Evolutionary conservation across 257 asterid species (phyloP), one percentile per base, ranked within the genome.

Genomic region (Capsicum pubescens): DNA sequence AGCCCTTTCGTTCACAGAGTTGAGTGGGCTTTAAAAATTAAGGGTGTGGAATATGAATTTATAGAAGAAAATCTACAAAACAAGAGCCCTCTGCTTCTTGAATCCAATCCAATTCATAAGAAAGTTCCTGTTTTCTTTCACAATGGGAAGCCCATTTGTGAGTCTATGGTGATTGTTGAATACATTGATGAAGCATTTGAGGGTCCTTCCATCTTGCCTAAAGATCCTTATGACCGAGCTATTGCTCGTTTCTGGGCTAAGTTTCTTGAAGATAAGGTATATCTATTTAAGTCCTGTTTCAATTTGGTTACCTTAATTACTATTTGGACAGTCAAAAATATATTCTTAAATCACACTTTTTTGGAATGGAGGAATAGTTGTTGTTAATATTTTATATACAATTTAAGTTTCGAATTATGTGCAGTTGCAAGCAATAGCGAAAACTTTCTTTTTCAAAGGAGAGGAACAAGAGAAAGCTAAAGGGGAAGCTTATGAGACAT

Each of bases 21-120:
- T 74, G 81, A 74, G 0, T 74, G 81, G 61, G 81, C 81, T 74
- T 46, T 74, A 5, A 74, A 74, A 2, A 21, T 52, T 7, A 76
- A 76, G 15, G 81, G 63, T 0, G 1, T 76, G 0, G 1, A 76
- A 14, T 76, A 76, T 76, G 81, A 76, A 52, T 52, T 3, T 0
- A 13, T 52, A 52, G 63, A 76, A 76, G 21, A 76, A 7, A 44
- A 76, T 26, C 2, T 26, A 52, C 7, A 21, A 0, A 76, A 52
- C 9, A 76, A 52, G 26, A 76, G 81, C 9, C 3, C 63, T 52
- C 5, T 76, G 2, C 81, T 76, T 21, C 8, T 76, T 3, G 2
- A 76, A 76, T 52, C 63, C 5, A 76, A 52, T 0, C 81, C 81
- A 0, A 15, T 76, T 26, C 19, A 76, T 46, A 26, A 76, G 12